phyloP scores from a whole-genome alignment of 2,329 filamentous ascomycete species.

The Dryadomyces quercus-mongolicae region DNA sequence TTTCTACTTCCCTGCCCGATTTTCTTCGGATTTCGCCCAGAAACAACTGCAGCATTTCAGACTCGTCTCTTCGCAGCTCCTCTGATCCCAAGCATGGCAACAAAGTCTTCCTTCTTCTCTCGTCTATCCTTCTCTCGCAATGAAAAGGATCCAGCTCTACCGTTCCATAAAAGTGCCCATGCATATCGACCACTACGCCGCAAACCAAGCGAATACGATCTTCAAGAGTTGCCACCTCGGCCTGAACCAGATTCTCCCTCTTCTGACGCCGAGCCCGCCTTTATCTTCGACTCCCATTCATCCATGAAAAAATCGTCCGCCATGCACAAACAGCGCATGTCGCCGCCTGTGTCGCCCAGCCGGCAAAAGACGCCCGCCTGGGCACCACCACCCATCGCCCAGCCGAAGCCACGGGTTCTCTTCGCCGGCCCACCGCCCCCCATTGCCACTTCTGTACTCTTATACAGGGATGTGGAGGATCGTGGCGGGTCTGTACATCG shows the following conservation, averaged over 20 bases:
- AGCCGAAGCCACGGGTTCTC: conserved; percentile 20
- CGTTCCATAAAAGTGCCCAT: conserved; percentile 14
- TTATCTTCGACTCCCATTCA: background rate
- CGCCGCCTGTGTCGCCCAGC: conserved; percentile 4
- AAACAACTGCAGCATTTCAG: background rate
- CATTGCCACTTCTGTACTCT: conserved; percentile 30
- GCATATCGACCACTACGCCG: conserved; percentile 15
- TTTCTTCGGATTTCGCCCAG: background rate
- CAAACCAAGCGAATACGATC: conserved; percentile 21
- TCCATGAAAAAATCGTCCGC: background rate
- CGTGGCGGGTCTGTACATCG: conserved; percentile 4
- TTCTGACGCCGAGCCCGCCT: conserved; percentile 6
- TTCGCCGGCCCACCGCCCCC: conserved; percentile 39
- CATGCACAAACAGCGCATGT: conserved; percentile 3
- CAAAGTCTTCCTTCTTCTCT: conserved; percentile 15
- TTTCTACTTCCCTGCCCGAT: background rate
- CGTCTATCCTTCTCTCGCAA: conserved; percentile 16
- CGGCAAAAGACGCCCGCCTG: background rate
- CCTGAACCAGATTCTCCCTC: conserved; percentile 15
- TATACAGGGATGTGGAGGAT: conserved; percentile 22
- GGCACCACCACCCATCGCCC: conserved; percentile 4
- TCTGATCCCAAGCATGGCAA: background rate
- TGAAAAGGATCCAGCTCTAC: conserved; percentile 15
- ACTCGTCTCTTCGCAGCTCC: background rate
- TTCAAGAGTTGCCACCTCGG: conserved; percentile 20